These are phyloP conservation scores for Bullera alba DNA, from an alignment of 768 basidiomycete genomes.

Conservation along the genomic window DNA sequence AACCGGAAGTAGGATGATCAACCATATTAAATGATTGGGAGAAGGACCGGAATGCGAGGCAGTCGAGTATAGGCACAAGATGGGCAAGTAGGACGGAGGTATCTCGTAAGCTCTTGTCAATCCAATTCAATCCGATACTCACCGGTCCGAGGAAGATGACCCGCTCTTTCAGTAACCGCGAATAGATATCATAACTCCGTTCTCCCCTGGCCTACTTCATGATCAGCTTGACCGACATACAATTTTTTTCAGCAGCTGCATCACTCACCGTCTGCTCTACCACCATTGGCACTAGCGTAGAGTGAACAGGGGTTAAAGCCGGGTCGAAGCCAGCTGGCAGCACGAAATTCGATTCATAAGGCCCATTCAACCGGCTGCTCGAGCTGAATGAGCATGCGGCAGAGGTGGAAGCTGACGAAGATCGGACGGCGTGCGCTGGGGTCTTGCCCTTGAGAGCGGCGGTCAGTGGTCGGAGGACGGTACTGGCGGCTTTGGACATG, in stretches of 20 bases:
- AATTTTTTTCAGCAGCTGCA: not conserved
- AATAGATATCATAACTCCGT: conserved; percentile 79
- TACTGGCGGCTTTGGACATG: conserved; percentile 66
- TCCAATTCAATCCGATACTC: conserved; percentile 44
- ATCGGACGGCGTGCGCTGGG: not conserved
- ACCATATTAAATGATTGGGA: not conserved
- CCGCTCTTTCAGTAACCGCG: conserved; percentile 80
- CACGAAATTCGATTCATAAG: conserved; percentile 11
- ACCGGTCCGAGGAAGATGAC: conserved; percentile 95
- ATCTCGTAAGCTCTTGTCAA: not conserved
- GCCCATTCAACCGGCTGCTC: conserved; percentile 15
- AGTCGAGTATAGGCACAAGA: not conserved
- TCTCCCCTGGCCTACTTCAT: conserved; percentile 42
- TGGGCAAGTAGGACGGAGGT: not conserved
- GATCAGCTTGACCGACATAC: conserved; percentile 3
- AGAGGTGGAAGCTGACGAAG: not conserved
- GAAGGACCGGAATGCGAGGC: not conserved
- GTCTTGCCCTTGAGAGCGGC: not conserved
- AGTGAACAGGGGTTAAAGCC: not conserved
- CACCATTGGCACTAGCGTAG: not conserved
- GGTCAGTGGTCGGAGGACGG: conserved; percentile 42
- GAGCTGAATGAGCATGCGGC: conserved; percentile 45
- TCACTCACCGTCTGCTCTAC: conserved; percentile 3
- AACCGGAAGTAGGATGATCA: not conserved
- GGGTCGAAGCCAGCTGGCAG: not conserved